These are phyloP conservation scores for Kalmusia sp. DNA, from an alignment of 2,329 filamentous ascomycete species.

Conservation along the genomic window DNA sequence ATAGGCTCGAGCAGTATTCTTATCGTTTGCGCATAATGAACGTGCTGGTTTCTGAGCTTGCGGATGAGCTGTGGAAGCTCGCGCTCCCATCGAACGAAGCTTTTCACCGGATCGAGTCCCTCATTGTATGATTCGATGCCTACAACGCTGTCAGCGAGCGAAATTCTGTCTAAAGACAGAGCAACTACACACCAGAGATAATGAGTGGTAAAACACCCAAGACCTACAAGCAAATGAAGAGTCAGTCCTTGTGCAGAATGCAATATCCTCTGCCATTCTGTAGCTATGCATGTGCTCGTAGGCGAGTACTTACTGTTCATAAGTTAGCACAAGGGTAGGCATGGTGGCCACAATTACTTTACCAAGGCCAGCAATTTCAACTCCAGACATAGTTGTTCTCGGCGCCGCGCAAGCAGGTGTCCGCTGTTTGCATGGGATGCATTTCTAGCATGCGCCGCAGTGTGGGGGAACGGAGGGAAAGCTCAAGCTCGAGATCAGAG, in stretches of 20 bases:
- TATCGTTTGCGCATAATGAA: constrained; percentile 45
- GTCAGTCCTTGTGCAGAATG: neutral
- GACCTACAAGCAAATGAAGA: constrained; percentile 4
- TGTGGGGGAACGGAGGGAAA: no score
- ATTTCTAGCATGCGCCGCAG: no score
- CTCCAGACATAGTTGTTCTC: constrained; percentile 32
- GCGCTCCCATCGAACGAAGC: constrained; percentile 44
- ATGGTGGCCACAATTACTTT: neutral
- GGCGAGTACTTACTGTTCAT: neutral
- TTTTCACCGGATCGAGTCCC: constrained; percentile 49
- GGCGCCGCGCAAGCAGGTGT: neutral
- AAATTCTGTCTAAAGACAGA: constrained; percentile 9
- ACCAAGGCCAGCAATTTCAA: constrained; percentile 40
- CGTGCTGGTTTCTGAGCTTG: constrained; percentile 46
- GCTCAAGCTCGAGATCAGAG: no score
- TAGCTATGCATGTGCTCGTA: neutral
- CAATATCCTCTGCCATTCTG: neutral
- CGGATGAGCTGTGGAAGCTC: constrained; percentile 45
- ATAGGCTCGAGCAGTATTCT: constrained; percentile 45
- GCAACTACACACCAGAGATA: constrained; percentile 33
- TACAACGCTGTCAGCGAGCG: constrained; percentile 12
- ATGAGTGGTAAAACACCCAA: constrained; percentile 49
- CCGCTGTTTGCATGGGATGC: neutral
- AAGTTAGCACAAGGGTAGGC: neutral
- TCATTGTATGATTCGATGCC: constrained; percentile 48